Conservation (phyloP, 176 grass and related monocot species). For the Otatea glauca region DNA sequence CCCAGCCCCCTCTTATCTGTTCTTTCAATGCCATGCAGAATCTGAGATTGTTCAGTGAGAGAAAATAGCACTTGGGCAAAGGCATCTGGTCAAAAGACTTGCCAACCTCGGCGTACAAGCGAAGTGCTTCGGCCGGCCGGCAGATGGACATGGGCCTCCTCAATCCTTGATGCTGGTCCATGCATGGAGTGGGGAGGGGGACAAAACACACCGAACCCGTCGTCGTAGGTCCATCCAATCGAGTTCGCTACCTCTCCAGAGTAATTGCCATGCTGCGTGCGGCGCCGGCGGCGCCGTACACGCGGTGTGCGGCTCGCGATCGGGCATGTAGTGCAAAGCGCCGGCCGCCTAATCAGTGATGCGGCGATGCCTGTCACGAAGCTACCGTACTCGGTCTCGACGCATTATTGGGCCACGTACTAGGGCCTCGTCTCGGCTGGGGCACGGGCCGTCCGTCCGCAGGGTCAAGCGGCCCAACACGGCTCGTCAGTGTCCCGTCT, state of each 20-base stretch:
- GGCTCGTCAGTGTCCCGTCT: too few species aligned
- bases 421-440: too few species aligned
- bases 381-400: too few species aligned
- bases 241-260: neutral
- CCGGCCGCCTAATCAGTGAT: too few species aligned
- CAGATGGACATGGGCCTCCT: neutral
- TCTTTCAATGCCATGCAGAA: neutral
- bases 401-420: too few species aligned
- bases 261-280: neutral
- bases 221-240: neutral
- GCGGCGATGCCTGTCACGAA: too few species aligned
- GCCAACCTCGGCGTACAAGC: neutral
- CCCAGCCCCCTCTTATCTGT: neutral
- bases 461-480: too few species aligned
- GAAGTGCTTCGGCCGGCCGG: neutral
- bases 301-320: neutral
- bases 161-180: neutral
- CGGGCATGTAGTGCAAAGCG: neutral
- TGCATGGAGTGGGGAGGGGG: neutral
- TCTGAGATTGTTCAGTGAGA: neutral
- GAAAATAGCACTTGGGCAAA: neutral
- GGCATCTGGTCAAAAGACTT: conserved; percentile 29
- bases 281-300: neutral
- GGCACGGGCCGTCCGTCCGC: too few species aligned
- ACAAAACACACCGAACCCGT: neutral